A percentile compares a stretch with the other conserved stretches of the same genome.
These are phyloP conservation scores for Salix suchowensis DNA, from an alignment of 345 rosid species.

Conservation along the genomic window DNA sequence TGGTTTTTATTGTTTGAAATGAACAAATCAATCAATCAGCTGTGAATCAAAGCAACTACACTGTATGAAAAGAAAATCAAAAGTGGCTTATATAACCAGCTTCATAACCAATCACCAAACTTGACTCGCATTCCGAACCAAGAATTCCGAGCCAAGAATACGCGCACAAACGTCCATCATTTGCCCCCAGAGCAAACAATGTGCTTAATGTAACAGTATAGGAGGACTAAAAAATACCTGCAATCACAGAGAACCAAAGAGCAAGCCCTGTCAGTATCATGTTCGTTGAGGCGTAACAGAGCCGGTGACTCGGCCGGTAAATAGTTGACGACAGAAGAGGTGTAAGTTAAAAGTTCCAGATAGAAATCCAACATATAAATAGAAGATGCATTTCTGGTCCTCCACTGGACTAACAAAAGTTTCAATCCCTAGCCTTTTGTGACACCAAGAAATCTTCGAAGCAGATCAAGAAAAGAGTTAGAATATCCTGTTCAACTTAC, in stretches of 20 bases:
- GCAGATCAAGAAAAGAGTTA: background rate
- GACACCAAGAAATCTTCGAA: background rate
- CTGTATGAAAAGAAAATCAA: background rate
- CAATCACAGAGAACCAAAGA: slow-evolving; percentile 4
- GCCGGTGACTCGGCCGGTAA: background rate
- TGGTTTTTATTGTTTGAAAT: slow-evolving; percentile 1
- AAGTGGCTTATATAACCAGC: background rate
- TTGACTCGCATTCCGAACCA: slow-evolving; percentile 5
- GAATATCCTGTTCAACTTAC: background rate
- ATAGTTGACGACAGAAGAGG: background rate
- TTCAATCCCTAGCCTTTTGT: background rate
- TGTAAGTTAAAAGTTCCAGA: background rate
- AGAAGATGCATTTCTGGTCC: background rate
- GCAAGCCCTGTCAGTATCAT: background rate
- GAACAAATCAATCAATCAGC: slow-evolving; percentile 22
- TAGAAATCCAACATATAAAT: background rate
- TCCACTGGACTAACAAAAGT: background rate
- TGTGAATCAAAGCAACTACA: background rate
- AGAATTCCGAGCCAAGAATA: background rate
- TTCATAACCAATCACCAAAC: slow-evolving; percentile 8
- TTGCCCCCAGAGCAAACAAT: slow-evolving; percentile 32
- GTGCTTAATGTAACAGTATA: slow-evolving; percentile 5
- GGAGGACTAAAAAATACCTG: slow-evolving; percentile 27
- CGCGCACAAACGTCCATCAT: slow-evolving; percentile 11
- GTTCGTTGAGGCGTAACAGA: background rate